A percentile compares a stretch with the other conserved stretches of the same genome.
These are phyloP conservation scores for Allium fistulosum DNA, from an alignment of 106 monocot genomes.

Conservation along the genomic window DNA sequence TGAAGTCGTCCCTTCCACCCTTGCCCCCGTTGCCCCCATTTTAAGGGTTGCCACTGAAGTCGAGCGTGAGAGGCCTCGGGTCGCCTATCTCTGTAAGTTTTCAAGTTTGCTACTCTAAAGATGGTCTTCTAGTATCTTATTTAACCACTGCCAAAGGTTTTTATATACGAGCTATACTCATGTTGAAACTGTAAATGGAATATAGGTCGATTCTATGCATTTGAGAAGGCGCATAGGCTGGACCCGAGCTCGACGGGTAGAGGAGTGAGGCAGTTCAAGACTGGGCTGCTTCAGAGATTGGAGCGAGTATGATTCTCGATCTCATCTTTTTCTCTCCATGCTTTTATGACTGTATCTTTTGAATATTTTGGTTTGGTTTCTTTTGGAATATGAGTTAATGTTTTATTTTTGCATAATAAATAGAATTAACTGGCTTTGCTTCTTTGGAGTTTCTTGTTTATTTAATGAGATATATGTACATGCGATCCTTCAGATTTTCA, in stretches of 20 bases:
- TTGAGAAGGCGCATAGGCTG: constrained; percentile 75
- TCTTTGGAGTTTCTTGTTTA: too few relatives aligned
- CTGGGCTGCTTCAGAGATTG: constrained; percentile 49
- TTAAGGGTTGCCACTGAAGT: constrained; percentile 90
- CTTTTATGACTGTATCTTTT: too few relatives aligned
- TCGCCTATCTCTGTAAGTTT: constrained; percentile 82
- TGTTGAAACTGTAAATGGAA: too few relatives aligned
- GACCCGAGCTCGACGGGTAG: constrained; percentile 69
- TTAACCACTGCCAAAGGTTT: too few relatives aligned
- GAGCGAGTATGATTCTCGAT: constrained; percentile 30
- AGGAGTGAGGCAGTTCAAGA: constrained; percentile 82
- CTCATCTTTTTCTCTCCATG: too few relatives aligned
- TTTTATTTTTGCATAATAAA: too few relatives aligned
- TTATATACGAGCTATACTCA: too few relatives aligned
- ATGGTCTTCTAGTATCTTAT: neutral
- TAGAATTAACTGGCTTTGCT: too few relatives aligned
- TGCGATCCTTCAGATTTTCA: too few relatives aligned
- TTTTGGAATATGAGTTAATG: too few relatives aligned
- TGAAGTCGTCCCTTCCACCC: constrained; percentile 85
- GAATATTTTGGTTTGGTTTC: too few relatives aligned
- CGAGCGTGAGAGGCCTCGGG: constrained; percentile 82
- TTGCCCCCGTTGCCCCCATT: constrained; percentile 69
- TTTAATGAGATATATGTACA: too few relatives aligned
- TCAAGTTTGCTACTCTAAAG: neutral
- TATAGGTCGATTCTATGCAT: constrained; percentile 71